Evolutionary conservation across 106 monocot species (phyloP).

Genomic region (Agapanthus africanus): DNA sequence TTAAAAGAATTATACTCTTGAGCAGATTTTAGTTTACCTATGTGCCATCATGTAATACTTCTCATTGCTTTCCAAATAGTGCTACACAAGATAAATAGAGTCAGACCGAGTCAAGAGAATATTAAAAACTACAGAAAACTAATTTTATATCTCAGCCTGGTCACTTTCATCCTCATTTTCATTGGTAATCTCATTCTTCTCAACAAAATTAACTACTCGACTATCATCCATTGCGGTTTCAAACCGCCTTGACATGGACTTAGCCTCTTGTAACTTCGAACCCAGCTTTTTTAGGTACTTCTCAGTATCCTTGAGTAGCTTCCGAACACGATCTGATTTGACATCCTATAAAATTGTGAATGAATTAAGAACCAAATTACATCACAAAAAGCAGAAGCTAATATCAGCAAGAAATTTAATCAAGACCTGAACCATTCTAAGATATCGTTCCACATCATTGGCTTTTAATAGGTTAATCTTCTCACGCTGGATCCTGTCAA

Average conservation of each 20-base stretch:
- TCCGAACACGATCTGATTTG: conserved; percentile 94
- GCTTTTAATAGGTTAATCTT: conserved; percentile 96
- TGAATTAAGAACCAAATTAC: conserved; percentile 3
- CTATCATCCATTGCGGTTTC: conserved; percentile 63
- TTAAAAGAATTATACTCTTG: background rate
- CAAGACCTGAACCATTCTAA: conserved; percentile 93
- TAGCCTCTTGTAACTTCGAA: conserved; percentile 75
- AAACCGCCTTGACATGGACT: conserved; percentile 52
- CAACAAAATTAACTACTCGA: conserved; percentile 33
- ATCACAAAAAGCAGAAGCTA: background rate
- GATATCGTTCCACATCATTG: conserved; percentile 98
- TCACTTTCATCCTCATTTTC: conserved; percentile 85
- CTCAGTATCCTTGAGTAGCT: conserved; percentile 96
- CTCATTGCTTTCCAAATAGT: conserved; percentile 96
- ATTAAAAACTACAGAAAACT: background rate
- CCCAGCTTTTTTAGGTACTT: conserved; percentile 94
- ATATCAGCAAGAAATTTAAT: conserved; percentile 2
- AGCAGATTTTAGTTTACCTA: conserved; percentile 41
- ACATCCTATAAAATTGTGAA: conserved; percentile 57
- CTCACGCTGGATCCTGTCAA: conserved; percentile 95
- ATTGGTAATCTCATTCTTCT: conserved; percentile 47
- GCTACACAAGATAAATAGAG: conserved; percentile 50
- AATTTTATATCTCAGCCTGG: conserved; percentile 61
- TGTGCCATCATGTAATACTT: conserved; percentile 95
- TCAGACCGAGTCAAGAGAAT: background rate